Evolutionary conservation across 345 rosid genomes (phyloP).

Genomic region (Syzygium aqueum): DNA sequence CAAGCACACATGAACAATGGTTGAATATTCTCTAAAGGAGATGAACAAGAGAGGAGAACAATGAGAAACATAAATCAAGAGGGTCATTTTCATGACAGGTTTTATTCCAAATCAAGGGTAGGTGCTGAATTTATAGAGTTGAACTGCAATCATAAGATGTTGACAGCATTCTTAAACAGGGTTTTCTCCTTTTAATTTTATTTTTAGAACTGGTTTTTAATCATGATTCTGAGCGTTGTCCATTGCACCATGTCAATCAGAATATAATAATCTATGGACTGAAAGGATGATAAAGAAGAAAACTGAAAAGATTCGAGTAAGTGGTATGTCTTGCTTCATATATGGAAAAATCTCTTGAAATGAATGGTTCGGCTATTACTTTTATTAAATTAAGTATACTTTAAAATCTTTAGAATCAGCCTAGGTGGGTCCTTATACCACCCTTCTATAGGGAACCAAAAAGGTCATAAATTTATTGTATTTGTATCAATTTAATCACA

Average conservation of each 20-base stretch:
- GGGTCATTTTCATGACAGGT: background rate
- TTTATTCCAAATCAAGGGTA: background rate
- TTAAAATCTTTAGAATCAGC: background rate
- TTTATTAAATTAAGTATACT: background rate
- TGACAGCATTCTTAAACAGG: background rate
- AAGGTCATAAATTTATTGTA: no score
- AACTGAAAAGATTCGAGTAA: background rate
- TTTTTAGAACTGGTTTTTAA: background rate
- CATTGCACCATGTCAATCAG: background rate
- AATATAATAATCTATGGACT: no score
- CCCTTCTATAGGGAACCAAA: background rate
- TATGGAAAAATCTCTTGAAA: background rate
- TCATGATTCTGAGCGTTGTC: background rate
- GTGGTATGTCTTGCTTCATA: background rate
- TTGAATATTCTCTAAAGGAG: background rate
- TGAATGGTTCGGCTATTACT: background rate
- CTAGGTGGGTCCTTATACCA: background rate
- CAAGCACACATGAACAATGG: background rate
- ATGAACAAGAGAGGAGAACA: background rate
- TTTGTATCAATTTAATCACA: no score
- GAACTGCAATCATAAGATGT: background rate
- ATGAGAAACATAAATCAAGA: background rate
- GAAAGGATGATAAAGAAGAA: background rate
- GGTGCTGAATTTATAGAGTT: background rate
- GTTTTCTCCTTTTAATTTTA: background rate